Conservation (phyloP, 2,329 filamentous ascomycete genomes). For the Aspergillus texensis region DNA sequence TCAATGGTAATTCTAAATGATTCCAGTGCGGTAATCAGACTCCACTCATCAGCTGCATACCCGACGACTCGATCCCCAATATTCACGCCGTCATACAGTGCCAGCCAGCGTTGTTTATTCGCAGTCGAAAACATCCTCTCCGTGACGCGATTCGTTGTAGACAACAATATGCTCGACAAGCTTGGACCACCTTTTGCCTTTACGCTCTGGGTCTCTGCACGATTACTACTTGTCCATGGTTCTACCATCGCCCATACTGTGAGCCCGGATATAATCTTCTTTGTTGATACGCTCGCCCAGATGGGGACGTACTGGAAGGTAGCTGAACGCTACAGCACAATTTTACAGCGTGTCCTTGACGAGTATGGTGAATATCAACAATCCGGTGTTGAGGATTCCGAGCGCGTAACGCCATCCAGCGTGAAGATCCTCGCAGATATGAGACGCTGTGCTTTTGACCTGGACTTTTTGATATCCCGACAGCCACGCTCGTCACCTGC, state of each 20-base stretch:
- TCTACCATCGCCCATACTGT: constrained; percentile 85
- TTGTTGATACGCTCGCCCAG: constrained; percentile 78
- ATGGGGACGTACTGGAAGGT: constrained; percentile 87
- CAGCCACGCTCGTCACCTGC: constrained; percentile 61
- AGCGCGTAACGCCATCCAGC: constrained; percentile 76
- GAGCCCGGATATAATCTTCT: constrained; percentile 75
- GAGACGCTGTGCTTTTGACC: constrained; percentile 84
- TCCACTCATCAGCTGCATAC: constrained; percentile 91
- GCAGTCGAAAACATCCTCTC: constrained; percentile 83
- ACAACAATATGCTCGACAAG: constrained; percentile 73
- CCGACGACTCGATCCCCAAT: constrained; percentile 85
- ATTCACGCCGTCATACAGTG: constrained; percentile 85
- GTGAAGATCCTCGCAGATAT: constrained; percentile 90
- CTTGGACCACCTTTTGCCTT: constrained; percentile 91
- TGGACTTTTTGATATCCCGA: constrained; percentile 84
- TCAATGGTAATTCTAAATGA: not conserved
- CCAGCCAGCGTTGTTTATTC: constrained; percentile 77
- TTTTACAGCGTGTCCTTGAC: constrained; percentile 80
- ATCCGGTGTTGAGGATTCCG: constrained; percentile 60
- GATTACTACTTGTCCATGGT: constrained; percentile 83
- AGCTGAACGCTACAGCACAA: constrained; percentile 75
- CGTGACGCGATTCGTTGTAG: constrained; percentile 75
- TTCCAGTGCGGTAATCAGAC: constrained; percentile 72
- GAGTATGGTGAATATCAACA: constrained; percentile 80
- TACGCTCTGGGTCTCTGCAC: constrained; percentile 87